Evolutionary conservation across 495 filamentous ascomycete species (phyloP).

Genomic region (Amniculicola lignicola): DNA sequence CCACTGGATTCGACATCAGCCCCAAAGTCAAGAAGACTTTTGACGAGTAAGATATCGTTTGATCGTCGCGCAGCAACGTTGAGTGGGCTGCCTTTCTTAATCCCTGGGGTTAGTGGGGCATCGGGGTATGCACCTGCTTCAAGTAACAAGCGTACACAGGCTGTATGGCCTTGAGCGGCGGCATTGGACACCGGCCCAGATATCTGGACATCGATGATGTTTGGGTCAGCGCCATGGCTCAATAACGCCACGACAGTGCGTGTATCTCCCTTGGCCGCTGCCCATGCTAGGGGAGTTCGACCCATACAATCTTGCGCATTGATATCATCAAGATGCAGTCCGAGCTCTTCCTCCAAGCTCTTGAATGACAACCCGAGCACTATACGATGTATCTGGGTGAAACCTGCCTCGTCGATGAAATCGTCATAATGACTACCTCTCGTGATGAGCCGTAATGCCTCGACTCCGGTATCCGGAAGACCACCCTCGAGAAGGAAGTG

Average conservation of each 20-base stretch:
- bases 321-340: slow-evolving; percentile 27
- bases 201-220: slow-evolving; percentile 32
- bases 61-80: slow-evolving; percentile 34
- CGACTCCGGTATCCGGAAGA: slow-evolving; percentile 15
- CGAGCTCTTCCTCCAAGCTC: slow-evolving; percentile 33
- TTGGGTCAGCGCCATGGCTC: slow-evolving; percentile 35
- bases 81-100: slow-evolving; percentile 35
- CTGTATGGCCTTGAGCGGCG: slow-evolving; percentile 23
- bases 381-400: slow-evolving; percentile 37
- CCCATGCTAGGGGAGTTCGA: slow-evolving; percentile 42
- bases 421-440: slow-evolving; percentile 21
- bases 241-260: slow-evolving; percentile 28
- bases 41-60: slow-evolving; percentile 27
- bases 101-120: slow-evolving; percentile 8
- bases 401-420: slow-evolving; percentile 39
- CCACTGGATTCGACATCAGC: slow-evolving; percentile 35
- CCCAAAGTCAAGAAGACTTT: slow-evolving; percentile 38
- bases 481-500: slow-evolving; percentile 17
- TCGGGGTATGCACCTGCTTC: slow-evolving; percentile 38
- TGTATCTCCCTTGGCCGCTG: slow-evolving; percentile 36
- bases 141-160: slow-evolving; percentile 38
- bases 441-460: slow-evolving; percentile 22
- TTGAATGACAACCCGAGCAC: slow-evolving; percentile 34
- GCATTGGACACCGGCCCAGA: slow-evolving; percentile 29
- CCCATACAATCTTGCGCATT: slow-evolving; percentile 33